Percentiles rank a stretch among this genome's conserved stretches.
Conservation (phyloP, 192 early-diverging fungal species). For the Borealophlyctis nickersoniae region DNA sequence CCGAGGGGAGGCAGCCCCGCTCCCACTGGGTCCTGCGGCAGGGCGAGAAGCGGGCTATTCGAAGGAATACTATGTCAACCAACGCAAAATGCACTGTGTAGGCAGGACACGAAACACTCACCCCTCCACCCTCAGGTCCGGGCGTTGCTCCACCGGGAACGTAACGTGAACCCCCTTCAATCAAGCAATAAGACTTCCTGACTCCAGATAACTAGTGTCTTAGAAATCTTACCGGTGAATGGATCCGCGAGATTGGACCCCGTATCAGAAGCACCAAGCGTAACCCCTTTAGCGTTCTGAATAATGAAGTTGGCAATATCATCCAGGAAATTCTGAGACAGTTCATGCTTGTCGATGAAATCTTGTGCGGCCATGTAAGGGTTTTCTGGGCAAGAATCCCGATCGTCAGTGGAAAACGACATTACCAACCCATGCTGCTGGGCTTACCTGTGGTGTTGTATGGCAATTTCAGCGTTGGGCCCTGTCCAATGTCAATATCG, state of each 20-base stretch:
- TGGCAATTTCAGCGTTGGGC: conserved; percentile 85
- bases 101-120: conserved; percentile 9
- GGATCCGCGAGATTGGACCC: conserved; percentile 50
- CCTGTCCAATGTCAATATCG: conserved; percentile 90
- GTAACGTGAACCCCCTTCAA: conserved; percentile 25
- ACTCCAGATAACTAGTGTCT: too few species aligned
- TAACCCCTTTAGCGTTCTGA: conserved; percentile 69
- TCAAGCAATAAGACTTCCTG: background rate
- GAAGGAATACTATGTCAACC: too few species aligned
- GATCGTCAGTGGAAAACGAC: background rate
- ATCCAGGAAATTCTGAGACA: conserved; percentile 83
- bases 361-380: conserved; percentile 88
- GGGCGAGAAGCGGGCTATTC: too few species aligned
- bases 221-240: conserved; percentile 60
- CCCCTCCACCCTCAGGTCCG: too few species aligned
- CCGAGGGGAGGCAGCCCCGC: background rate
- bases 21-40: background rate
- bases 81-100: too few species aligned
- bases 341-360: conserved; percentile 78
- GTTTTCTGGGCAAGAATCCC: conserved; percentile 68
- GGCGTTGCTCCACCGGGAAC: conserved; percentile 24
- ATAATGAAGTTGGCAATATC: conserved; percentile 93
- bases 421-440: background rate
- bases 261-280: conserved; percentile 41
- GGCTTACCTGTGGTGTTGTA: conserved; percentile 74